Percentiles rank a stretch among this genome's conserved stretches.
Evolutionary conservation across 495 filamentous ascomycete species (phyloP).

Genomic region (Rostrohypoxylon terebratum): DNA sequence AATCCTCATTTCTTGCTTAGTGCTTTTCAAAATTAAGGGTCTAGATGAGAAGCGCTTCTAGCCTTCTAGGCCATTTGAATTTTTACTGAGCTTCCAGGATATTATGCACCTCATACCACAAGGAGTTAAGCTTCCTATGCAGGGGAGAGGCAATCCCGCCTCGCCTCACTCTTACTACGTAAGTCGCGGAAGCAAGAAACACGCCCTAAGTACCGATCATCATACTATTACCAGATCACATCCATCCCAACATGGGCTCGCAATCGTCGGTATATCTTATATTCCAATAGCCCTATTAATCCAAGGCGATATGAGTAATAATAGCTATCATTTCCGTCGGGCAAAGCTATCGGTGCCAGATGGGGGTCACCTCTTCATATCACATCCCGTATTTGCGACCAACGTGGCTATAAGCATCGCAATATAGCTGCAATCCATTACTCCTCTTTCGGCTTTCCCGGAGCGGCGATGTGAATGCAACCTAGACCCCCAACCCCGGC

Average conservation of each 20-base stretch:
- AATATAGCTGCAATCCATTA: constrained; percentile 17
- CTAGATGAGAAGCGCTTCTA: not conserved
- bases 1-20: not conserved
- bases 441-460: constrained; percentile 36
- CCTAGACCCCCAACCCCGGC: constrained; percentile 27
- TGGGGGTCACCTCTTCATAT: not conserved
- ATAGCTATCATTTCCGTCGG: not conserved
- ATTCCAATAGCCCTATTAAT: not conserved
- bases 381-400: not conserved
- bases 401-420: constrained; percentile 9
- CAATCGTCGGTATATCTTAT: not conserved
- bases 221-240: not conserved
- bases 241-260: not conserved
- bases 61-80: not conserved
- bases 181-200: constrained; percentile 1
- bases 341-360: not conserved
- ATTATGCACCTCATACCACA: constrained; percentile 8
- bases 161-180: constrained; percentile 1
- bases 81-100: not conserved
- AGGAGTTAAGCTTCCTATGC: constrained; percentile 20
- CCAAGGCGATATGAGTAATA: not conserved
- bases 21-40: not conserved
- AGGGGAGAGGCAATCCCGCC: constrained; percentile 19
- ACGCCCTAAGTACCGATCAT: not conserved
- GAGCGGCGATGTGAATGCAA: constrained; percentile 25